Conservation (phyloP, 768 basidiomycete species). For the Chlorophyllum brunneum region DNA sequence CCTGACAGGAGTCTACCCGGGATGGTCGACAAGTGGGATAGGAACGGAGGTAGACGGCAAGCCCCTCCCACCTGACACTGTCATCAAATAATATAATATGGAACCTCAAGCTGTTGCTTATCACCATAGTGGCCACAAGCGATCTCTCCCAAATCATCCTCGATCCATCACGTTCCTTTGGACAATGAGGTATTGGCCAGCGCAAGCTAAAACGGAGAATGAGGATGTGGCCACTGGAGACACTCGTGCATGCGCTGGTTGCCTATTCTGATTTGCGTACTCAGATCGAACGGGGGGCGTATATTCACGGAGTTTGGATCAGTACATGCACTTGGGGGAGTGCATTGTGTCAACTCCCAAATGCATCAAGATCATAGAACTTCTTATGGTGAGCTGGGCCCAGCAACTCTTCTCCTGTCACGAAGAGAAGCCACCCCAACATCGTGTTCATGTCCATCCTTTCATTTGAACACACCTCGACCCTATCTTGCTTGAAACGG, state of each 20-base stretch:
- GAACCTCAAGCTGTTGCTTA: background rate
- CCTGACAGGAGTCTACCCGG: background rate
- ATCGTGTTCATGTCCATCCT: conserved; percentile 4
- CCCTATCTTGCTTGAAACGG: background rate
- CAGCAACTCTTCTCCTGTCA: conserved; percentile 1
- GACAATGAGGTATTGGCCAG: background rate
- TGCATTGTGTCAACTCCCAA: background rate
- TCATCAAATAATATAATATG: too few species aligned
- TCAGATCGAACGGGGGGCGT: conserved; percentile 18
- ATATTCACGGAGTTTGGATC: conserved; percentile 22
- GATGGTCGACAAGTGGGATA: background rate
- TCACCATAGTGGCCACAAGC: background rate
- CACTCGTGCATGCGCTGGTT: background rate
- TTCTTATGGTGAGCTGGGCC: conserved; percentile 4
- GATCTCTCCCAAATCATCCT: too few species aligned
- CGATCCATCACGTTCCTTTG: background rate
- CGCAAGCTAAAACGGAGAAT: background rate
- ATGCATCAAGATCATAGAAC: conserved; percentile 1
- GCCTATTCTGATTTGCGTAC: background rate
- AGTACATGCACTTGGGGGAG: conserved; percentile 8
- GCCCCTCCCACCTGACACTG: too few species aligned
- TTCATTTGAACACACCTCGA: conserved; percentile 7
- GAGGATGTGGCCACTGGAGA: background rate
- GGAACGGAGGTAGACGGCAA: too few species aligned
- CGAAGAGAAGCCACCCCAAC: conserved; percentile 13